phyloP scores from a whole-genome alignment of 768 basidiomycete species.

The Boletus huronensis region DNA sequence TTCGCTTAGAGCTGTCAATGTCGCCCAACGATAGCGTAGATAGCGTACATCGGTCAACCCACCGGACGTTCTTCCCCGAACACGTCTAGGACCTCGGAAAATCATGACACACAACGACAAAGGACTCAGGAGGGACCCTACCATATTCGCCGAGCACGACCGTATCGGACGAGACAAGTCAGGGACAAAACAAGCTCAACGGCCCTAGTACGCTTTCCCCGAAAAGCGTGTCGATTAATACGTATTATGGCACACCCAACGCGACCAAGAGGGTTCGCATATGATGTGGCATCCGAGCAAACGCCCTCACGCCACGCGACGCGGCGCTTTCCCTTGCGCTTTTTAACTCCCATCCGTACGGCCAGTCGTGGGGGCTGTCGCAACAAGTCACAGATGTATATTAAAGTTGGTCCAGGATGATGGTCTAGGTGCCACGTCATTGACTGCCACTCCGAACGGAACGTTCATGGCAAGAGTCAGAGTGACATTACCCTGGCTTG shows the following conservation, averaged over 20 bases:
- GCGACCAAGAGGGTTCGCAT: background rate
- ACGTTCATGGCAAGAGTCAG: background rate
- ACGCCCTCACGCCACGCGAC: background rate
- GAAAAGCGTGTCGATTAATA: background rate
- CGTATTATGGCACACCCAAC: slow-evolving; percentile 3
- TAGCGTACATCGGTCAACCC: background rate
- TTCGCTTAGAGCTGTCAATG: background rate
- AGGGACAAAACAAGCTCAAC: background rate
- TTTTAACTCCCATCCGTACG: background rate
- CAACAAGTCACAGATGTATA: background rate
- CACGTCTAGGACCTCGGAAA: background rate
- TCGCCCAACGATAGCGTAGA: background rate
- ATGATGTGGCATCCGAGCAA: background rate
- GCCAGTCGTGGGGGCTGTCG: background rate
- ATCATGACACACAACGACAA: background rate
- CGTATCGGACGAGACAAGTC: background rate
- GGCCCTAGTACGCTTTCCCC: background rate
- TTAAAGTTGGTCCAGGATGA: background rate
- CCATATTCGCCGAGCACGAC: background rate
- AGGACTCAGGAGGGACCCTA: too few species aligned
- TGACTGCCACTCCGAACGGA: background rate
- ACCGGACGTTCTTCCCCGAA: background rate
- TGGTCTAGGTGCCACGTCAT: background rate
- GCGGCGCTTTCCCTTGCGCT: background rate
- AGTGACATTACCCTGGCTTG: background rate